Conservation (phyloP, 345 rosid genomes). For the Stellera chamaejasme region DNA sequence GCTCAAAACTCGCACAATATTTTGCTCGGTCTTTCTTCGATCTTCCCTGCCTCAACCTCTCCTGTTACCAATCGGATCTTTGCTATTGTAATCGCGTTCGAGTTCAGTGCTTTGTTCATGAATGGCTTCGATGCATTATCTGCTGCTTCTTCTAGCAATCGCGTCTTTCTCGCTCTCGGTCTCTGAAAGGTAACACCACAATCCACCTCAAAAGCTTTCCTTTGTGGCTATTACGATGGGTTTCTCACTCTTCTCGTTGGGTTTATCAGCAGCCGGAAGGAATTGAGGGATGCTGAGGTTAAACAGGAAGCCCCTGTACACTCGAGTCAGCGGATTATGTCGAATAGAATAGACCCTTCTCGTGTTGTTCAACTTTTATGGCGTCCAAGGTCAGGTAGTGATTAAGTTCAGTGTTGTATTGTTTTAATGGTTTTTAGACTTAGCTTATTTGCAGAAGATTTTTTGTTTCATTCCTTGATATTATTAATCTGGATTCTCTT, state of each 20-base stretch:
- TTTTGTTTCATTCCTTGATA: background rate
- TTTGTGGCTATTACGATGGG: background rate
- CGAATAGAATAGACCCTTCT: conserved; percentile 49
- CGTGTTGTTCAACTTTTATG: conserved; percentile 67
- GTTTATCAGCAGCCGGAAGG: conserved; percentile 47
- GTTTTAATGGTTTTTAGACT: background rate
- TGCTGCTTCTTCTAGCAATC: conserved; percentile 17
- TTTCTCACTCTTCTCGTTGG: conserved; percentile 7
- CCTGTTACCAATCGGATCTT: no score
- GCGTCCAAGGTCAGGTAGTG: conserved; percentile 96
- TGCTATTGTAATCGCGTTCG: background rate
- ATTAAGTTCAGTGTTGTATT: conserved; percentile 10
- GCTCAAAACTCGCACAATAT: no score
- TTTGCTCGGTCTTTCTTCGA: no score
- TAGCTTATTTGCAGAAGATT: no score
- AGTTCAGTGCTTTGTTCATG: background rate
- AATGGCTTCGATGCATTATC: conserved; percentile 21
- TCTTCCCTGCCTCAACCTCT: no score
- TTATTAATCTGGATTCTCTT: background rate
- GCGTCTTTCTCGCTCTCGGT: conserved; percentile 15
- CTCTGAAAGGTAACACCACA: conserved; percentile 27
- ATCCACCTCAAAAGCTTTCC: background rate
- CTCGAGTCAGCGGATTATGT: conserved; percentile 20
- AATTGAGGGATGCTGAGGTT: conserved; percentile 42
- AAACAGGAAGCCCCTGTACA: conserved; percentile 10